phyloP scores from a whole-genome alignment of 2,329 filamentous ascomycete genomes.

The Torrubiella hemipterigena region DNA sequence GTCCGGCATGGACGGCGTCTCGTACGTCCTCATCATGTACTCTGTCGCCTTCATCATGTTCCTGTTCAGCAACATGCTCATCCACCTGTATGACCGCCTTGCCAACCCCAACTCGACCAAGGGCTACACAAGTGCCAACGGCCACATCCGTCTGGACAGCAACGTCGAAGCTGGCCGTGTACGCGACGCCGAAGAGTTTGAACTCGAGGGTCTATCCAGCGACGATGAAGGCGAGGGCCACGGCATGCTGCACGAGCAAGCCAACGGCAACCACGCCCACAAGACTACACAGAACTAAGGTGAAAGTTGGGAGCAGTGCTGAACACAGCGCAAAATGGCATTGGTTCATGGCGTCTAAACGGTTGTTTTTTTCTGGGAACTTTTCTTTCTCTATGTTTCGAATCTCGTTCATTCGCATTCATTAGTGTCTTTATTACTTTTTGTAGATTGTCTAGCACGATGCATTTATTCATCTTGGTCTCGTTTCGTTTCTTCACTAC shows the following conservation, averaged over 20 bases:
- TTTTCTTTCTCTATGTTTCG: no score
- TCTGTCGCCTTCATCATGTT: slow-evolving; percentile 84
- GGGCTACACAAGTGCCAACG: slow-evolving; percentile 22
- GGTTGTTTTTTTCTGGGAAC: no score
- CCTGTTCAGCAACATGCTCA: slow-evolving; percentile 78
- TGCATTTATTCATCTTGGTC: no score
- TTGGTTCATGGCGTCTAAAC: no score
- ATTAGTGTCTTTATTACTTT: no score
- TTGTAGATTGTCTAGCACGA: no score
- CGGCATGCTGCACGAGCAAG: slow-evolving; percentile 26
- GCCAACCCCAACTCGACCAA: slow-evolving; percentile 26
- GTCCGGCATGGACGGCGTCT: slow-evolving; percentile 73
- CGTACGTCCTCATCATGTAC: slow-evolving; percentile 85
- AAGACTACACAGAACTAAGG: no score
- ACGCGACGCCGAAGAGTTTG: slow-evolving; percentile 81
- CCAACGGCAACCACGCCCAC: no score
- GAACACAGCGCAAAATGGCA: no score
- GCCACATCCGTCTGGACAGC: slow-evolving; percentile 19
- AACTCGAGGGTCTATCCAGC: slow-evolving; percentile 79
- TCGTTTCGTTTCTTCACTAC: no score
- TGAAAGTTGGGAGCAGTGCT: no score
- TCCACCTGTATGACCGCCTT: slow-evolving; percentile 66
- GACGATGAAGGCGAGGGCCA: slow-evolving; percentile 62
- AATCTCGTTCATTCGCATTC: no score
- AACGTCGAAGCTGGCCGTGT: slow-evolving; percentile 43